phyloP scores from a whole-genome alignment of 2,329 filamentous ascomycete genomes.

The Trichophyton schoenleinii region DNA sequence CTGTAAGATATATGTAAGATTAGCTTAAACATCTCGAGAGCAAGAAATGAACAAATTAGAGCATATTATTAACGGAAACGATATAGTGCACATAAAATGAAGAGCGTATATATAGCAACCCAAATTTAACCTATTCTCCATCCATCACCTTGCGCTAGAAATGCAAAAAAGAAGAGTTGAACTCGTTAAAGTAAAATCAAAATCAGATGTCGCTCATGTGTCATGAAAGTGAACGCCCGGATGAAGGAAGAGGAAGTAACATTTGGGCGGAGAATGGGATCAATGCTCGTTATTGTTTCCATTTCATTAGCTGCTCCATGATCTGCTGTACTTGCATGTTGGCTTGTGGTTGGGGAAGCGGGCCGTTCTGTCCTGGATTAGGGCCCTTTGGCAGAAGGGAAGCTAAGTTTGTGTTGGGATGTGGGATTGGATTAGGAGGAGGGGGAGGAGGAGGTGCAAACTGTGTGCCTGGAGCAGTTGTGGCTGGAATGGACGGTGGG shows the following conservation, averaged over 20 bases:
- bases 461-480: neutral
- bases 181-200: neutral
- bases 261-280: neutral
- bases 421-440: slow-evolving; percentile 19
- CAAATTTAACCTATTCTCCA: neutral
- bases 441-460: slow-evolving; percentile 14
- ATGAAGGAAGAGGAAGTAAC: neutral
- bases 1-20: neutral
- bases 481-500: neutral
- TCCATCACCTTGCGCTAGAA: neutral
- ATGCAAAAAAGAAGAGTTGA: neutral
- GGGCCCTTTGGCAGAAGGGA: slow-evolving; percentile 25
- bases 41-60: neutral
- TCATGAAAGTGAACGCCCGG: neutral
- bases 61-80: neutral
- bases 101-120: neutral
- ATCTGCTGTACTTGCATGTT: slow-evolving; percentile 36
- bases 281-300: slow-evolving; percentile 19
- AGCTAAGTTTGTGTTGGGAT: slow-evolving; percentile 27
- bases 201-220: neutral
- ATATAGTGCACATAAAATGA: neutral
- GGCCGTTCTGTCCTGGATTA: neutral
- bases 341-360: slow-evolving; percentile 9
- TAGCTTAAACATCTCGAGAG: neutral
- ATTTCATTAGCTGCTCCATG: slow-evolving; percentile 36